Evolutionary conservation across 78 protist species (phyloP).

Genomic region (Pelomyxa schiedti): DNA sequence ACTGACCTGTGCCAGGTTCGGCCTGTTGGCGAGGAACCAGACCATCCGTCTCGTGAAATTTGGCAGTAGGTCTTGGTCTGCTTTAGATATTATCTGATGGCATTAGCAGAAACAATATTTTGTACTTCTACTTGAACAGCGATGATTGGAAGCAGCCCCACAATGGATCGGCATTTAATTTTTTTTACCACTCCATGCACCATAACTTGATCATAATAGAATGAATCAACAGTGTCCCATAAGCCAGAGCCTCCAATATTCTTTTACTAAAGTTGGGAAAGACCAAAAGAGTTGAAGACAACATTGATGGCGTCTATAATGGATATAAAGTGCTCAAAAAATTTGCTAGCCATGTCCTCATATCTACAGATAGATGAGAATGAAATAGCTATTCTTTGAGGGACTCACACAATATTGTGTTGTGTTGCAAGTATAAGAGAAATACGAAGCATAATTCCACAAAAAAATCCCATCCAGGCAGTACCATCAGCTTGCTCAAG

Average conservation of each 20-base stretch:
- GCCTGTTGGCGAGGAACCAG: conserved; percentile 1
- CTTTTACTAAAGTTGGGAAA: background rate
- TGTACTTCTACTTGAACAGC: background rate
- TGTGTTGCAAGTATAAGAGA: conserved; percentile 53
- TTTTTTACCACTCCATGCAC: background rate
- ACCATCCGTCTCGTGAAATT: background rate
- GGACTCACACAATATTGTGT: background rate
- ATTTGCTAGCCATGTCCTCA: conserved; percentile 59
- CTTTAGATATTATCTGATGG: no score
- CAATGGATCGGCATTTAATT: conserved; percentile 10
- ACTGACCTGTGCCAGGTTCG: background rate
- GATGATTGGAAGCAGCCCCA: conserved; percentile 29
- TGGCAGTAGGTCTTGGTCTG: background rate
- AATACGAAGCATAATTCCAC: conserved; percentile 56
- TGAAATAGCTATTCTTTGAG: background rate
- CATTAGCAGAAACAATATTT: no score
- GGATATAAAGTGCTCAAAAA: conserved; percentile 61
- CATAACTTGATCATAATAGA: conserved; percentile 42
- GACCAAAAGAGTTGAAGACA: background rate
- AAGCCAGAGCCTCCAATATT: conserved; percentile 29
- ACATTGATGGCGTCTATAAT: conserved; percentile 17
- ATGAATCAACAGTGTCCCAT: conserved; percentile 53
- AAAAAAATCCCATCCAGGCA: conserved; percentile 67
- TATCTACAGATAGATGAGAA: conserved; percentile 3
- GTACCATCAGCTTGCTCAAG: conserved; percentile 67